Percentiles rank a stretch among this genome's conserved stretches.
These are phyloP conservation scores for Monilinia vaccinii-corymbosi DNA, from an alignment of 2,329 filamentous ascomycete genomes.

Conservation along the genomic window DNA sequence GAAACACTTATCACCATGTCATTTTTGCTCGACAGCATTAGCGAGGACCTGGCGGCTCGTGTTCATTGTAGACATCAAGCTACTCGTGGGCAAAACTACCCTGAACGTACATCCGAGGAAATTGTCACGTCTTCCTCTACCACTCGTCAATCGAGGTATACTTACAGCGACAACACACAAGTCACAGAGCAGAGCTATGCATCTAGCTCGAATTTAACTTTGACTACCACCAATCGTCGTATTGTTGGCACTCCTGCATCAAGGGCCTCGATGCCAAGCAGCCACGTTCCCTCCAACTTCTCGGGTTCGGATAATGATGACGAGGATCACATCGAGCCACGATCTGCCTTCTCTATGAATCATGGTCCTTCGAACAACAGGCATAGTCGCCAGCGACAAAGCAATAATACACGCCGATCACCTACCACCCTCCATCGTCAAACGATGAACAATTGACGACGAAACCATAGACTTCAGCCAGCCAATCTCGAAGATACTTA, in stretches of 20 bases:
- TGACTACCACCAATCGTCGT: not conserved
- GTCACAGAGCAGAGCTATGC: not conserved
- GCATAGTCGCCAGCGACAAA: not conserved
- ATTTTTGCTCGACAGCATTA: not conserved
- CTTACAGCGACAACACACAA: not conserved
- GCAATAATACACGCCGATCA: too few relatives aligned
- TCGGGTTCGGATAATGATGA: not conserved
- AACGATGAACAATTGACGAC: not conserved
- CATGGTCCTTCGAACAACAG: too few relatives aligned
- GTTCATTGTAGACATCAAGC: not conserved
- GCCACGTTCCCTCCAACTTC: too few relatives aligned
- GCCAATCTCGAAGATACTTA: not conserved
- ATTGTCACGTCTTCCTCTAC: not conserved
- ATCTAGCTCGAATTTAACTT: not conserved
- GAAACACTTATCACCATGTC: not conserved
- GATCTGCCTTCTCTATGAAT: not conserved
- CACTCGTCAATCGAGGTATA: not conserved
- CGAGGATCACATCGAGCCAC: too few relatives aligned
- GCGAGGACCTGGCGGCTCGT: not conserved
- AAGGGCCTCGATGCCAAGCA: not conserved
- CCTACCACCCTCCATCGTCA: not conserved
- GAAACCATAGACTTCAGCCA: not conserved
- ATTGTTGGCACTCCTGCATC: not conserved
- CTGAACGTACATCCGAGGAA: not conserved
- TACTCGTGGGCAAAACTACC: not conserved